Base-by-base conservation (phyloP, 1,284 basidiomycete species). In the Puccinia novopanici region DNA sequence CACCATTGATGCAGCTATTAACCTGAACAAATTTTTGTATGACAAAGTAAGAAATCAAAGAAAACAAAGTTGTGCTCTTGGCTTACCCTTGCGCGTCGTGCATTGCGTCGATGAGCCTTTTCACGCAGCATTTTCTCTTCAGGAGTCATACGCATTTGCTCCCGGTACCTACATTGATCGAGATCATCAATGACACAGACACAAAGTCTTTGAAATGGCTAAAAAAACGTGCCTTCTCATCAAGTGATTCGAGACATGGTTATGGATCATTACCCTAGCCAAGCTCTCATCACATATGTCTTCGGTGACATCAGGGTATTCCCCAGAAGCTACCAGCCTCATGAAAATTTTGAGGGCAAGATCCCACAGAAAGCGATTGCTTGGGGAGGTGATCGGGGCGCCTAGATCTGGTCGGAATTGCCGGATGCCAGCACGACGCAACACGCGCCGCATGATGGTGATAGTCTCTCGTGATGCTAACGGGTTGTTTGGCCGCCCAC, bases 291-390 rank as follows among this genome's bases (percentile, higher is more conserved):
- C 22, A 24, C 65, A 68, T 8, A 42, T 30, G 22, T 45, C 17
- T 8, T 2, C 40, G 9, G 65, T 68, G n/a, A 68, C 65, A 24
- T 6, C 17, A 12, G 5, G 1, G 27, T 65, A 75, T 65, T 75
- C 74, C 3, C 59, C 57, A 52, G 57, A 13, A 0, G 13, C n/a
- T 5, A 75, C 59, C 13, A 75, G 13, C 65, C 30, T 48, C 34
- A 45, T 48, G 45, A 75, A 75, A 30, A 50, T 61, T 17, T 17
- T 9, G 15, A 30, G 5, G 0, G 74, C 59, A 65, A 75, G 57
- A 45, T 50, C 42, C 59, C 59, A 75, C 19, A 75, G 74, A 27
- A 61, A 75, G 1, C 3, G 40, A 40, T 75, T 75, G 19, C 15
- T 17, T 5, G 70, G 48, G 27, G 48, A 17, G 52, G 27, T 72